Evolutionary conservation across 2,329 filamentous ascomycete genomes (phyloP).

Genomic region (Chaetomium sp.): DNA sequence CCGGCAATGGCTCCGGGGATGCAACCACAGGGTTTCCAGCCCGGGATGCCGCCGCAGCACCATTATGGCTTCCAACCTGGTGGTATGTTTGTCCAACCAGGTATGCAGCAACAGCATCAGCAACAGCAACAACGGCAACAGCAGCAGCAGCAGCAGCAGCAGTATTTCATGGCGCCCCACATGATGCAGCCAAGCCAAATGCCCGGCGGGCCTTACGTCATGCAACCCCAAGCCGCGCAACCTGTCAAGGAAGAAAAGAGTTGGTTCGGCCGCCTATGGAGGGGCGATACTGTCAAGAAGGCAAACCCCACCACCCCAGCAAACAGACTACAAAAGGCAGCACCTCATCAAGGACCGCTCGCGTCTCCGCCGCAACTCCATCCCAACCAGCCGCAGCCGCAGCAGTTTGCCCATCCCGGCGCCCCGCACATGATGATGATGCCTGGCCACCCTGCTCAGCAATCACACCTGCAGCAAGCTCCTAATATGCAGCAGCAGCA

Average conservation of each 20-base stretch:
- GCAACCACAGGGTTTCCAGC: background rate
- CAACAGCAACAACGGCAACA: background rate
- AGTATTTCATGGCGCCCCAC: constrained; percentile 1
- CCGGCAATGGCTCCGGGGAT: constrained; percentile 5
- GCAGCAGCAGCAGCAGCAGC: constrained; percentile 1
- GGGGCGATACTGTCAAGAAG: constrained; percentile 23
- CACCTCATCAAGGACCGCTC: background rate
- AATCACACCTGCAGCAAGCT: background rate
- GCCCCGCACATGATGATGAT: constrained; percentile 20
- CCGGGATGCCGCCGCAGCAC: constrained; percentile 11
- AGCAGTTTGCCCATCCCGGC: constrained; percentile 5
- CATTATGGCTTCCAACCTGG: constrained; percentile 5
- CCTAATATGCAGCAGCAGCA: constrained; percentile 5
- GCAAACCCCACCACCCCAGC: background rate
- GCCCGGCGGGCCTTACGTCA: constrained; percentile 4
- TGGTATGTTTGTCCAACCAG: constrained; percentile 2
- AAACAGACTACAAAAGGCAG: constrained; percentile 23
- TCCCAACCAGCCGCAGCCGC: background rate
- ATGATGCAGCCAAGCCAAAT: constrained; percentile 19
- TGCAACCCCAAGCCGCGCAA: constrained; percentile 9
- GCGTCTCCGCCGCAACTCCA: background rate
- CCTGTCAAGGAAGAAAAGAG: constrained; percentile 24
- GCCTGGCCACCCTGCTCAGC: constrained; percentile 10
- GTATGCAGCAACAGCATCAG: constrained; percentile 2
- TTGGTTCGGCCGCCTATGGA: constrained; percentile 27